Percentiles rank a stretch among this genome's conserved stretches.
Evolutionary conservation across 1,284 basidiomycete genomes (phyloP).

Genomic region (Salmacisia buchloeana): DNA sequence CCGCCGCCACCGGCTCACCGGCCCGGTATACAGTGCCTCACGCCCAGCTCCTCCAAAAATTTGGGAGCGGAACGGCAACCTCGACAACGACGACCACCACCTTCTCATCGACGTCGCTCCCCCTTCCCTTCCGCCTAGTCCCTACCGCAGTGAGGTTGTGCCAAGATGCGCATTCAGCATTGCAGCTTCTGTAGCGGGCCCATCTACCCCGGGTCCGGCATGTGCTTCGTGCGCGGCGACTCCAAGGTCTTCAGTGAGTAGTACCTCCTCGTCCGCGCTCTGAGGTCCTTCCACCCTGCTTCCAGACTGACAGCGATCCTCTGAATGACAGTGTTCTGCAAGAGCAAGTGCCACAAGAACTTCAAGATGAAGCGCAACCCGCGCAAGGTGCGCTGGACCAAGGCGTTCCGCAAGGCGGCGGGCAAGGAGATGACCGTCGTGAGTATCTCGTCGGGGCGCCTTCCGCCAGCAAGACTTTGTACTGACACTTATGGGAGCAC

Average conservation of each 20-base stretch:
- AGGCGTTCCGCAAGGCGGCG: constrained; percentile 96
- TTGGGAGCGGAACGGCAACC: no score
- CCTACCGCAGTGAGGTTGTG: no score
- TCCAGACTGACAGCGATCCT: neutral
- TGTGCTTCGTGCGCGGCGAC: constrained; percentile 50
- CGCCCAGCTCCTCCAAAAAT: no score
- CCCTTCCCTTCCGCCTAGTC: no score
- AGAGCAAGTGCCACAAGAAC: constrained; percentile 51
- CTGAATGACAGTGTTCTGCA: constrained; percentile 36
- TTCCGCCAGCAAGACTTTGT: constrained; percentile 8
- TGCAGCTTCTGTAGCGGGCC: constrained; percentile 71
- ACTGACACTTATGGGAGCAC: neutral
- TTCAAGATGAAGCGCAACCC: constrained; percentile 98
- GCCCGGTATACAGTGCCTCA: no score
- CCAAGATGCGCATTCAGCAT: constrained; percentile 51
- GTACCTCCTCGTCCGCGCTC: constrained; percentile 14
- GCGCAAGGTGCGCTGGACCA: constrained; percentile 98
- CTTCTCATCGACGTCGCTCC: no score
- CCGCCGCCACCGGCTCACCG: no score
- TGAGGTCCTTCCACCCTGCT: constrained; percentile 3
- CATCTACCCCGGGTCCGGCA: constrained; percentile 81
- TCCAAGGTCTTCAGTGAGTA: constrained; percentile 56
- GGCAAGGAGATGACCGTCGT: constrained; percentile 98
- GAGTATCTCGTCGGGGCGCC: constrained; percentile 44
- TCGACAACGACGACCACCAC: no score